These are phyloP conservation scores for Lipomyces yamadae DNA, from an alignment of 805 yeast species.

Conservation along the genomic window DNA sequence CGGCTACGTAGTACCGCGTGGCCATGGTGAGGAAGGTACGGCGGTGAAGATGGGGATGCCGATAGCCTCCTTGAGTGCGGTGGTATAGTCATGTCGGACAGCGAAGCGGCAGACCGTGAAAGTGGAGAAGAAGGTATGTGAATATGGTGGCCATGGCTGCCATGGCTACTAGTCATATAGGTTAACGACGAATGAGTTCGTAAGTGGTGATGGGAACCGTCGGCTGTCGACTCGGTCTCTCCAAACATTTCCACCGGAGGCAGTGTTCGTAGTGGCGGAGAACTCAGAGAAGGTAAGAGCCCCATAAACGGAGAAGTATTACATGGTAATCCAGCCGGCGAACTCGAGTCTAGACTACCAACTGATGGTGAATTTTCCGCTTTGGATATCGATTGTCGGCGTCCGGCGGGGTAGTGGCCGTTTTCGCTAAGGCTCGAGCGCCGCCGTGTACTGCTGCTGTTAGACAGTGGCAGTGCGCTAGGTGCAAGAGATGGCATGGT, in stretches of 20 bases:
- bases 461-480: slow-evolving; percentile 1
- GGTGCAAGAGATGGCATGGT: slow-evolving; percentile 8
- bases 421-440: neutral
- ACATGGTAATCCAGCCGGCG: neutral
- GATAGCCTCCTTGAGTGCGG: neutral
- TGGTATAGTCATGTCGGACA: slow-evolving; percentile 3
- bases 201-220: neutral
- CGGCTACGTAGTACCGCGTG: slow-evolving; percentile 4
- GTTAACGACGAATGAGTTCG: slow-evolving; percentile 1
- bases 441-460: slow-evolving; percentile 2
- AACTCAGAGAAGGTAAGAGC: neutral
- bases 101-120: slow-evolving; percentile 15
- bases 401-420: neutral
- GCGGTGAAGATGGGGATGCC: slow-evolving; percentile 16
- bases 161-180: neutral
- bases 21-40: neutral
- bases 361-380: neutral
- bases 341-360: neutral
- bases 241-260: neutral
- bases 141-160: slow-evolving; percentile 6
- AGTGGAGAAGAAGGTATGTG: slow-evolving; percentile 21
- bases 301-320: neutral
- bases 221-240: neutral
- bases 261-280: neutral
- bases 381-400: neutral